phyloP scores from a whole-genome alignment of 331 rosid species.

The Malus hybrid region DNA sequence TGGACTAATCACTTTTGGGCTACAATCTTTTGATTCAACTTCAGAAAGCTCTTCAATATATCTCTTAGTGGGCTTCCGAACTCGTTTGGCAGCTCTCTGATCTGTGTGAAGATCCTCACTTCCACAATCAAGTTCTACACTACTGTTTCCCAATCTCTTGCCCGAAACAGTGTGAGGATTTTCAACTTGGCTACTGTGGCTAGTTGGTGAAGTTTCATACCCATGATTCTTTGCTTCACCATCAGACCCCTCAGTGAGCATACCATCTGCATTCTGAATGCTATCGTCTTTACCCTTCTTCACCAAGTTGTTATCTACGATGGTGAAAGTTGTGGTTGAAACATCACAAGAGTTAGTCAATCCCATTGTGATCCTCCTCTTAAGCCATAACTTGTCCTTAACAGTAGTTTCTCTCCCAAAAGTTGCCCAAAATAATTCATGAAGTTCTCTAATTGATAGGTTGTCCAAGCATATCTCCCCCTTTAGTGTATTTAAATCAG shows the following conservation, averaged over 20 bases:
- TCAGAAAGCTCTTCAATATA: conserved; percentile 97
- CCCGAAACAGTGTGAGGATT: conserved; percentile 38
- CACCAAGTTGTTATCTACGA: conserved; percentile 52
- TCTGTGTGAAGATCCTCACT: conserved; percentile 39
- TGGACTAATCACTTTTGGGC: conserved; percentile 36
- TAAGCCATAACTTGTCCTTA: conserved; percentile 89
- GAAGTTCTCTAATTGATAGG: conserved; percentile 87
- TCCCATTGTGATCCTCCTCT: conserved; percentile 93
- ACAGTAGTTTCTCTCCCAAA: conserved; percentile 96
- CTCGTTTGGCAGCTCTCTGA: conserved; percentile 68
- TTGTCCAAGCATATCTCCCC: conserved; percentile 82
- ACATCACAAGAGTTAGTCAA: conserved; percentile 84
- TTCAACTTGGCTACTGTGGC: conserved; percentile 30
- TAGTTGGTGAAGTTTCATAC: conserved; percentile 36
- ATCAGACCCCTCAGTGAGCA: conserved; percentile 18
- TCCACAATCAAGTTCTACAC: conserved; percentile 40
- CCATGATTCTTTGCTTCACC: conserved; percentile 26
- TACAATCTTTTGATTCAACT: conserved; percentile 55
- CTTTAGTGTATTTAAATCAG: conserved; percentile 45
- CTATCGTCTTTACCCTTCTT: conserved; percentile 33
- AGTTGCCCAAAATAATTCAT: conserved; percentile 72
- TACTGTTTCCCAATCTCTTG: conserved; percentile 28
- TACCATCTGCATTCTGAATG: conserved; percentile 31
- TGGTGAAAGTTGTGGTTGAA: conserved; percentile 56
- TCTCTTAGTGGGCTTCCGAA: conserved; percentile 89